Percentiles rank a stretch among this genome's conserved stretches.
Evolutionary conservation across 2,329 filamentous ascomycete species (phyloP).

Genomic region (Fusarium veterinarium): DNA sequence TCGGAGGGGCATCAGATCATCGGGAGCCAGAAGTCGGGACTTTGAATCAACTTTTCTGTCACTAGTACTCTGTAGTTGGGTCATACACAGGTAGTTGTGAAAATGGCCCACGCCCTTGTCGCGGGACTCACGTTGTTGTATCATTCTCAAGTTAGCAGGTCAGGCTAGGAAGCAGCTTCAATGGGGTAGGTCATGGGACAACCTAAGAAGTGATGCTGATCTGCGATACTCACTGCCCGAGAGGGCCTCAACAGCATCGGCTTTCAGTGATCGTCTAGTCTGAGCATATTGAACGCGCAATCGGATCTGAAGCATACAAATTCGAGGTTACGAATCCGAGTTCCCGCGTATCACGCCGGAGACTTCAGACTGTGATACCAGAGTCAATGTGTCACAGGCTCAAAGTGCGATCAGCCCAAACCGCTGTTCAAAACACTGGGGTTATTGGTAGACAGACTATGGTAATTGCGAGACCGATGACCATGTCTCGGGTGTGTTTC

Average conservation of each 20-base stretch:
- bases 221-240: background rate
- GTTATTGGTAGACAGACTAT: background rate
- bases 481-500: background rate
- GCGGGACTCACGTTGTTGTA: background rate
- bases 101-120: background rate
- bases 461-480: background rate
- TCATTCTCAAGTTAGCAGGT: background rate
- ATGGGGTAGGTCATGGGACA: background rate
- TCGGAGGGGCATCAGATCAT: slow-evolving; percentile 9
- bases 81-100: background rate
- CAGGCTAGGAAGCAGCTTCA: slow-evolving; percentile 2
- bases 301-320: background rate
- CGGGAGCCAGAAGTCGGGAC: background rate
- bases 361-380: slow-evolving; percentile 18
- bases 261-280: background rate
- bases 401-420: background rate
- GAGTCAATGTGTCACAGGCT: slow-evolving; percentile 5
- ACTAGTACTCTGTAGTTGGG: background rate
- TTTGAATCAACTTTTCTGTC: background rate
- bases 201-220: slow-evolving; percentile 9
- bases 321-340: background rate
- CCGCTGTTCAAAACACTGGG: background rate
- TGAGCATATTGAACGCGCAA: background rate
- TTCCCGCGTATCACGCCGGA: slow-evolving; percentile 11
- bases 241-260: background rate